phyloP scores from a whole-genome alignment of 257 asterid species.

The Solanum raphanifolium region DNA sequence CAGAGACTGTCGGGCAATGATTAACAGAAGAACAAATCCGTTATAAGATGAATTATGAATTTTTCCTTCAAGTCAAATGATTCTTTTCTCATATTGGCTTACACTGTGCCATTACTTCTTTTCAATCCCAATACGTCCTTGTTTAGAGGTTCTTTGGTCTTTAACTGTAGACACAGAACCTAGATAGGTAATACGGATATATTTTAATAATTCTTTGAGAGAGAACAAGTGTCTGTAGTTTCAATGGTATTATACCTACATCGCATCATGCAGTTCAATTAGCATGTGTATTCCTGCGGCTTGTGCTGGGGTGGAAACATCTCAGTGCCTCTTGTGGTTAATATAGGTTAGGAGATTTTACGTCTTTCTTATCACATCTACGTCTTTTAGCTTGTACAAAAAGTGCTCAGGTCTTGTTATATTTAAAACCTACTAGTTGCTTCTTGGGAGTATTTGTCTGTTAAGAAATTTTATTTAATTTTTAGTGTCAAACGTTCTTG shows the following conservation, averaged over 20 bases:
- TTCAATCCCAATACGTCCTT: not conserved
- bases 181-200: not conserved
- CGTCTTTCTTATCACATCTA: not conserved
- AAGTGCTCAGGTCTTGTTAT: not conserved
- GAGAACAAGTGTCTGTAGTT: not conserved
- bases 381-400: not conserved
- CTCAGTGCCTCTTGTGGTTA: not conserved
- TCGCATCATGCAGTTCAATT: not conserved
- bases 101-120: not conserved
- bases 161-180: not conserved
- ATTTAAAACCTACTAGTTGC: not conserved
- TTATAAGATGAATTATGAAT: not conserved
- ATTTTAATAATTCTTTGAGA: not conserved
- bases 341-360: not conserved
- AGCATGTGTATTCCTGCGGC: not conserved
- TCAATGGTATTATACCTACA: not conserved
- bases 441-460: not conserved
- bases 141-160: not conserved
- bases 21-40: not conserved
- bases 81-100: not conserved
- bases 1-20: not conserved
- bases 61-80: not conserved
- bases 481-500: not conserved
- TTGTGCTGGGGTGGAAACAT: not conserved
- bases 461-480: not conserved